Evolutionary conservation across 805 yeast genomes (phyloP).

Genomic region (Kodamaea sagamina): DNA sequence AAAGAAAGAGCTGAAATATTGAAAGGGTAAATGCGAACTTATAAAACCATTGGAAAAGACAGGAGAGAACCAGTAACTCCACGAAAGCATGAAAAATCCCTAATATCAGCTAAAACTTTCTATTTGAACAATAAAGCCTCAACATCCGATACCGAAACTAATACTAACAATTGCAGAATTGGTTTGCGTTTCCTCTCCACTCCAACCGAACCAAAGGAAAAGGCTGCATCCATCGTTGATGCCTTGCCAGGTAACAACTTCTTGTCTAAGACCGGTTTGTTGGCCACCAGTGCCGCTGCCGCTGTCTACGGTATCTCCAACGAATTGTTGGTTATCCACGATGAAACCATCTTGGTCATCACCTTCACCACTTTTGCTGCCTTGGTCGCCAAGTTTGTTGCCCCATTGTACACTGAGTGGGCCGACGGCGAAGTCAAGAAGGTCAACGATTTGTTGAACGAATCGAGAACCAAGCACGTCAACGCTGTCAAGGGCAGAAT

Average conservation of each 20-base stretch:
- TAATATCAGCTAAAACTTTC: no score
- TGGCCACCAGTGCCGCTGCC: slow-evolving; percentile 95
- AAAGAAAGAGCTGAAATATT: background rate
- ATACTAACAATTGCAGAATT: slow-evolving; percentile 33
- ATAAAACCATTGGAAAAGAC: no score
- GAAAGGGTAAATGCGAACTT: no score
- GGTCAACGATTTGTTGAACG: slow-evolving; percentile 78
- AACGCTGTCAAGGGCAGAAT: slow-evolving; percentile 93
- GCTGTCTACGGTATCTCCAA: slow-evolving; percentile 91
- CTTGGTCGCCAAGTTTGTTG: slow-evolving; percentile 80
- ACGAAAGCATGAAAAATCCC: no score
- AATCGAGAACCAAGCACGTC: slow-evolving; percentile 88
- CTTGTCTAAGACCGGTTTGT: slow-evolving; percentile 89
- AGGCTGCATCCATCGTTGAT: slow-evolving; percentile 86
- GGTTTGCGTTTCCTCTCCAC: slow-evolving; percentile 69
- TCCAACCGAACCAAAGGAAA: slow-evolving; percentile 80
- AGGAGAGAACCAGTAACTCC: no score
- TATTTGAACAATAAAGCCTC: no score
- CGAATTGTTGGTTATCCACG: slow-evolving; percentile 90
- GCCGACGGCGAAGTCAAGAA: slow-evolving; percentile 84
- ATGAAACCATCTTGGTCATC: slow-evolving; percentile 82
- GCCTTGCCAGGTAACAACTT: slow-evolving; percentile 90
- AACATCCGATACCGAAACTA: slow-evolving; percentile 30
- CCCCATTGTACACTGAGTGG: slow-evolving; percentile 93
- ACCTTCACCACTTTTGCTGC: slow-evolving; percentile 78